These are phyloP conservation scores for Paraphaeosphaeria minitans DNA, from an alignment of 2,329 filamentous ascomycete genomes.

Conservation along the genomic window DNA sequence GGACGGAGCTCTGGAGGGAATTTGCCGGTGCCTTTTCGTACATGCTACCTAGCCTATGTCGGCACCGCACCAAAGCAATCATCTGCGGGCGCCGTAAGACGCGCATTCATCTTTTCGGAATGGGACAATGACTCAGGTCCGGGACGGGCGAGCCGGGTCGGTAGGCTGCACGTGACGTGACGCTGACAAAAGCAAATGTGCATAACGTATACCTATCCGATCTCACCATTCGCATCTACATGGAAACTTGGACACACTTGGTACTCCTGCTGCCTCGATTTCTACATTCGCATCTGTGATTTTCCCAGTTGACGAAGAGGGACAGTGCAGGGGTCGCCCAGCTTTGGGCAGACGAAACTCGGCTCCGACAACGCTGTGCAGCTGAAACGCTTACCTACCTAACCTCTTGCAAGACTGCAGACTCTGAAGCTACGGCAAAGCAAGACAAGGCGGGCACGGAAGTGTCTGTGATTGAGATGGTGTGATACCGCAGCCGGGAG, in stretches of 20 bases:
- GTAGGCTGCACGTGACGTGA: neutral
- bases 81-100: neutral
- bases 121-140: neutral
- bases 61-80: too few species aligned
- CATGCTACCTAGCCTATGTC: too few species aligned
- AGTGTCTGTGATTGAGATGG: neutral
- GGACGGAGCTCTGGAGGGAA: too few species aligned
- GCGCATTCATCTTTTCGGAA: neutral
- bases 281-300: too few species aligned
- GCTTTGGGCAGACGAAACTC: neutral
- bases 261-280: too few species aligned
- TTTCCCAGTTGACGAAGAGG: neutral
- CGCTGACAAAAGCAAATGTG: neutral
- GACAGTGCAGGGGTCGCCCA: neutral
- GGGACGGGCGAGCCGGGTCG: too few species aligned
- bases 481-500: neutral
- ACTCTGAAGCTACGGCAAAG: neutral
- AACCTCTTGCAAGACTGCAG: neutral
- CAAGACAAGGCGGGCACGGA: neutral
- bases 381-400: slow-evolving; percentile 5
- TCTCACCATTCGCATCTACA: too few species aligned
- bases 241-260: too few species aligned
- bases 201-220: too few species aligned
- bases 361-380: neutral
- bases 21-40: too few species aligned